Conservation (phyloP, 306 rosid genomes). For the Acmispon strigosus region DNA sequence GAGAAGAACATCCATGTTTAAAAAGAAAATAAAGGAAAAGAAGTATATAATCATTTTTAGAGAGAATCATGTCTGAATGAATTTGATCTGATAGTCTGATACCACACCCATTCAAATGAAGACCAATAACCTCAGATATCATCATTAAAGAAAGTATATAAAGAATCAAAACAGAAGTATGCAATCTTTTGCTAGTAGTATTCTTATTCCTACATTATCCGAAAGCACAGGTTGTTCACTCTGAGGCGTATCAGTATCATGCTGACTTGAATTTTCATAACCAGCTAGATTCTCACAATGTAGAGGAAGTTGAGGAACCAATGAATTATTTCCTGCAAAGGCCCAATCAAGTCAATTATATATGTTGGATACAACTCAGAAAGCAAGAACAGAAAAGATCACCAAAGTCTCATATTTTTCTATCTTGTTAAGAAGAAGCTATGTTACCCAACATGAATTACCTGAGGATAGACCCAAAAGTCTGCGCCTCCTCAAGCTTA, state of each 20-base stretch:
- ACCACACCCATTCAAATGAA: neutral
- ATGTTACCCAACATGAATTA: constrained; percentile 20
- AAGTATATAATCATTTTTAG: neutral
- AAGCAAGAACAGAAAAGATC: neutral
- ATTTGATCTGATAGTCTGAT: too few species aligned
- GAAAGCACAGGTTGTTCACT: constrained; percentile 42
- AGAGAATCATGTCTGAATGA: neutral
- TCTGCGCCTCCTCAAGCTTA: constrained; percentile 81
- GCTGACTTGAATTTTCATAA: constrained; percentile 24
- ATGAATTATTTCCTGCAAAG: constrained; percentile 53
- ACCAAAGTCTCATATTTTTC: neutral
- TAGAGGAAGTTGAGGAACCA: constrained; percentile 46
- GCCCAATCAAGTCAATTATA: neutral
- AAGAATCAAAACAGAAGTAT: neutral
- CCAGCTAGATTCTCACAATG: constrained; percentile 37
- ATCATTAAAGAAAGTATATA: neutral
- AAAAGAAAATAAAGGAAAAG: neutral
- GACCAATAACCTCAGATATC: neutral
- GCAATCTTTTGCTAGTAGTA: neutral
- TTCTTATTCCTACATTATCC: constrained; percentile 30
- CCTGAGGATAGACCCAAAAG: constrained; percentile 76
- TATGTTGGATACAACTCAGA: neutral
- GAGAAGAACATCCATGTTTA: neutral
- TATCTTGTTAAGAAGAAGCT: neutral
- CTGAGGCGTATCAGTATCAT: constrained; percentile 25